A percentile compares a stretch with the other conserved stretches of the same genome.
Conservation (phyloP, 441 rosid genomes). For the Arabidopsis lyrata region DNA sequence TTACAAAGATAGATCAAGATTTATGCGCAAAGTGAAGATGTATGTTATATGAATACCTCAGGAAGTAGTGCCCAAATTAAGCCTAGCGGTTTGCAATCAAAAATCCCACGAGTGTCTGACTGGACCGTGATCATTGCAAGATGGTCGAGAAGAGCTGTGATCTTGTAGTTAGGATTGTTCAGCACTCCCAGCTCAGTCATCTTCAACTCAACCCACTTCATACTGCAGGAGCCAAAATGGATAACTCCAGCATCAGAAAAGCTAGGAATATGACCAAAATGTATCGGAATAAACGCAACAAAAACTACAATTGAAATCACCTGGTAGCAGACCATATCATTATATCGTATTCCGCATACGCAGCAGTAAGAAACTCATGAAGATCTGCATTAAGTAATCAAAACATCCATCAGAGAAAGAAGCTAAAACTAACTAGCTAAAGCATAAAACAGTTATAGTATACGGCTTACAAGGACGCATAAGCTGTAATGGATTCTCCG, state of each 20-base stretch:
- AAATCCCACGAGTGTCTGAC: slow-evolving; percentile 81
- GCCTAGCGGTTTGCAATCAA: slow-evolving; percentile 97
- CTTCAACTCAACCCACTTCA: slow-evolving; percentile 99
- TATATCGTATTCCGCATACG: slow-evolving; percentile 87
- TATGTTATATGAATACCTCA: slow-evolving; percentile 56
- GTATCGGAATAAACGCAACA: background rate
- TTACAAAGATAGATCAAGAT: background rate
- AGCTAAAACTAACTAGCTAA: background rate
- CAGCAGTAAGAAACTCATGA: slow-evolving; percentile 96
- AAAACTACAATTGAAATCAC: slow-evolving; percentile 43
- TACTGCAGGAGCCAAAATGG: slow-evolving; percentile 56
- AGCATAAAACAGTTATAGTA: background rate
- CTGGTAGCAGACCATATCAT: slow-evolving; percentile 99
- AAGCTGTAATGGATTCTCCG: slow-evolving; percentile 87
- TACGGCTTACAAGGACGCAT: slow-evolving; percentile 82
- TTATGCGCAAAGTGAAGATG: background rate
- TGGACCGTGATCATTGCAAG: slow-evolving; percentile 95
- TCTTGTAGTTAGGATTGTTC: slow-evolving; percentile 83
- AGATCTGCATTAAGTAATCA: slow-evolving; percentile 65
- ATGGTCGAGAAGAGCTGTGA: slow-evolving; percentile 94
- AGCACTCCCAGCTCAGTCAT: slow-evolving; percentile 96
- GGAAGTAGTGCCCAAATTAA: slow-evolving; percentile 91
- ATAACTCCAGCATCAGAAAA: background rate
- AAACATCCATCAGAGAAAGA: slow-evolving; percentile 11
- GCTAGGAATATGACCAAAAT: background rate